Evolutionary conservation across 1,139 yeast genomes (phyloP), one percentile per base, ranked within the genome.

Genomic region (Saccharomyces hybrid): DNA sequence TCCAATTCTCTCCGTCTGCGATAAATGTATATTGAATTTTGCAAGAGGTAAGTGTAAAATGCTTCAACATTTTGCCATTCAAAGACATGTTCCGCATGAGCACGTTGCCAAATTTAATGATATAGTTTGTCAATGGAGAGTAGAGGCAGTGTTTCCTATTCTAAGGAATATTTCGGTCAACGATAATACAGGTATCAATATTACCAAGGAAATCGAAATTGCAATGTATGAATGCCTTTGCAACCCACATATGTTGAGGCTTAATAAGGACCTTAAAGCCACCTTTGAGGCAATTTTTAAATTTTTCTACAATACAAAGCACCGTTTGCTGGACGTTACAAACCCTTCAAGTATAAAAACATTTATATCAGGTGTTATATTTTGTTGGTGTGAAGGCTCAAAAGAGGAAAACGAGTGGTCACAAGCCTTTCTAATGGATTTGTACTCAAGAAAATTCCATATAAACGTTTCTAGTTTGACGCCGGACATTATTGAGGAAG

Each of bases 81-180:
- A 74, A 42, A 73, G 87, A 64, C 74, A 75, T 9, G 77, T 84
- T 4, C 75, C 79, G 1, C 73, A 76, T 50, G 73, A 67, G 6
- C 77, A 76, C 52, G 83, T 84, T 1, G 71, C 77, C 42, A 72
- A 73, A 47, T 84, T 85, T 59, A 71, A 82, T 56, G 69, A 74
- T 46, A 69, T 78, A 3, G 78, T 85, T 0, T 69, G 78, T 16
- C 62, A 63, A 4, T 85, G 91, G 90, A 82, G 84, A 60, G 67
- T 78, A 1, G 64, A 67, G 6, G 61, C 75, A 2, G 57, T 77
- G 4, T 53, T 66, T 4, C 64, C 70, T 12, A 66, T 69, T 4
- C 63, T 75, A 9, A 61, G 62, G 9, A 64, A 65, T 16, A 71
- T 69, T 11, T 59, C 69, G 6, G 60, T 59, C 6, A 55, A 57